Conservation (phyloP, 148 eudicot species). For the Vaccinium corymbosum region DNA sequence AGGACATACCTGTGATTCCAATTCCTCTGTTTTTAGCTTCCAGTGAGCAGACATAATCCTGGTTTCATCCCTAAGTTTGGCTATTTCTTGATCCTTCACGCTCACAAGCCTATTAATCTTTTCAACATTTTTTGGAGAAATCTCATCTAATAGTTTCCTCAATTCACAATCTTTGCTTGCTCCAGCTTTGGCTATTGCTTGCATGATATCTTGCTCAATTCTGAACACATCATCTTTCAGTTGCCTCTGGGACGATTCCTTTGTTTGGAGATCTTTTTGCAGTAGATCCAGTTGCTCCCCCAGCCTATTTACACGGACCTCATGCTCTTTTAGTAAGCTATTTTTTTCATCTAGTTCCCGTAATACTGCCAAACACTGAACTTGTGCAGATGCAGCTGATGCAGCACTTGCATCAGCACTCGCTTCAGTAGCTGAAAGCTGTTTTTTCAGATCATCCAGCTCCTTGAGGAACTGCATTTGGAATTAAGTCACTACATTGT, state of each 20-base stretch:
- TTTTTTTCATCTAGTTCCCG: constrained; percentile 70
- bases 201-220: constrained; percentile 86
- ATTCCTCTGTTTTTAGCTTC: constrained; percentile 76
- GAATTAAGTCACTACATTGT: background rate
- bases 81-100: constrained; percentile 73
- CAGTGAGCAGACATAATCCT: constrained; percentile 76
- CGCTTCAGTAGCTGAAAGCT: constrained; percentile 62
- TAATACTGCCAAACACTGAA: constrained; percentile 62
- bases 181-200: constrained; percentile 65
- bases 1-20: constrained; percentile 72
- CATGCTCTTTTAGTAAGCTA: constrained; percentile 65
- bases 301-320: constrained; percentile 66
- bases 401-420: constrained; percentile 78
- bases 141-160: constrained; percentile 65
- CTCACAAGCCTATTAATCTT: constrained; percentile 66
- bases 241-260: constrained; percentile 80
- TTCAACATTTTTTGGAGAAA: constrained; percentile 70
- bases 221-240: constrained; percentile 80
- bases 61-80: constrained; percentile 67
- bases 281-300: constrained; percentile 73
- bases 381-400: constrained; percentile 76
- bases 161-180: constrained; percentile 66
- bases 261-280: constrained; percentile 74
- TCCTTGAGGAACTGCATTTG: constrained; percentile 62
- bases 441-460: constrained; percentile 62